Conservation (phyloP, 2,329 filamentous ascomycete genomes). For the Neobulgaria alba region DNA sequence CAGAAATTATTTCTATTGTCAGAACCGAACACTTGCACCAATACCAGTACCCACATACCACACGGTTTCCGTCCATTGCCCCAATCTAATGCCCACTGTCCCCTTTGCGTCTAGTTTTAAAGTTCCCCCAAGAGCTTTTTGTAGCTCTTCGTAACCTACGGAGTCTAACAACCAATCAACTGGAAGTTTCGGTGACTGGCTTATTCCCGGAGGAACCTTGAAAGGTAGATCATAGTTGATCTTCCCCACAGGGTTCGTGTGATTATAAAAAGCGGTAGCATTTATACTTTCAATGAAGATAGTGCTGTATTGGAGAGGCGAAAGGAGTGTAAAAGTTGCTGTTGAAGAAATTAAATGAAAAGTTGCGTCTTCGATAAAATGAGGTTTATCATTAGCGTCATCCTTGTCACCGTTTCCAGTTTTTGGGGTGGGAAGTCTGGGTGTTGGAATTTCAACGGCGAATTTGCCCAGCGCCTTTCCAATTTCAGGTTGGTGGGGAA, state of each 20-base stretch:
- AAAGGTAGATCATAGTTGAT: conserved; percentile 72
- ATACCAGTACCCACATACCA: conserved; percentile 65
- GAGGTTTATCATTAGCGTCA: conserved; percentile 38
- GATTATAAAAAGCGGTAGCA: conserved; percentile 78
- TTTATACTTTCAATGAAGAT: conserved; percentile 73
- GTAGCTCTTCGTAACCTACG: conserved; percentile 76
- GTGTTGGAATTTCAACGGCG: conserved; percentile 62
- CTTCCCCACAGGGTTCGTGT: conserved; percentile 65
- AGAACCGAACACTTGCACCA: conserved; percentile 51
- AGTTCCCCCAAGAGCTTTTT: conserved; percentile 68
- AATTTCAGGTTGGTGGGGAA: conserved; percentile 65
- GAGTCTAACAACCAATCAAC: conserved; percentile 71
- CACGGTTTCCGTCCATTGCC: conserved; percentile 64
- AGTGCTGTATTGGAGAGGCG: conserved; percentile 64
- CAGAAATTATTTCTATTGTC: conserved; percentile 3
- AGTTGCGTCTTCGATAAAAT: conserved; percentile 78
- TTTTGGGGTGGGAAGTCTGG: conserved; percentile 53
- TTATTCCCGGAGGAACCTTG: conserved; percentile 64
- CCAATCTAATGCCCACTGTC: conserved; percentile 64
- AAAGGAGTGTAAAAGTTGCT: conserved; percentile 74
- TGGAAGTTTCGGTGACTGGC: conserved; percentile 66
- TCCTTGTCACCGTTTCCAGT: conserved; percentile 32
- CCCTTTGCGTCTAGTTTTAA: conserved; percentile 74
- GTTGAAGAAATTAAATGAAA: conserved; percentile 83
- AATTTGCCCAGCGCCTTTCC: conserved; percentile 66